A percentile compares a stretch with the other conserved stretches of the same genome.
These are phyloP conservation scores for Termitomyces sp. DNA, from an alignment of 768 basidiomycete species.

Conservation along the genomic window DNA sequence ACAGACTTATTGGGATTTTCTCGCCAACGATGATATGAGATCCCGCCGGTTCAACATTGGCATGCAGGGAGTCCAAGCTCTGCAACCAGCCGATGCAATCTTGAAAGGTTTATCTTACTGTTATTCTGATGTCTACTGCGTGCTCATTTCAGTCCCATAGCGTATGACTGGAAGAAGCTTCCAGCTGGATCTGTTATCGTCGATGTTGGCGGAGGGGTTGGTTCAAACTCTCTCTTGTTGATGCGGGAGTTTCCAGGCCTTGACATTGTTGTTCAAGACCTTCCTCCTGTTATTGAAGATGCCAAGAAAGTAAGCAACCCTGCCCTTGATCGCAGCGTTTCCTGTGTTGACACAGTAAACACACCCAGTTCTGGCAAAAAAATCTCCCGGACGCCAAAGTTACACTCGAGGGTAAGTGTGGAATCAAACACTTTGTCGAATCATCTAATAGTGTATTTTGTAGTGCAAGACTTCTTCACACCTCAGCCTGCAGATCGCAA, in stretches of 20 bases:
- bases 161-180: conserved; percentile 7
- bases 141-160: neutral
- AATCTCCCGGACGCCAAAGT: neutral
- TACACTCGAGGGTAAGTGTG: conserved; percentile 4
- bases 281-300: conserved; percentile 19
- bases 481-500: neutral
- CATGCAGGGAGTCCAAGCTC: conserved; percentile 23
- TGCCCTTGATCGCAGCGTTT: neutral
- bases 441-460: neutral
- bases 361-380: neutral
- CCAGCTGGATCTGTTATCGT: conserved; percentile 17
- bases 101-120: conserved; percentile 9
- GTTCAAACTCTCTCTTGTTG: conserved; percentile 24
- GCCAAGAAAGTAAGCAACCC: conserved; percentile 12
- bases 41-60: conserved; percentile 26
- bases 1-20: conserved; percentile 22
- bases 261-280: conserved; percentile 27
- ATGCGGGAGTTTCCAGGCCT: conserved; percentile 26
- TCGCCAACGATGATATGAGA: conserved; percentile 14
- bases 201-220: conserved; percentile 34
- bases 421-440: neutral
- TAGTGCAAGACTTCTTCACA: conserved; percentile 7
- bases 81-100: conserved; percentile 21
- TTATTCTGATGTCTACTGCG: neutral
- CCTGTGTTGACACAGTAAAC: too few relatives aligned